Base-by-base conservation (phyloP, 345 rosid species). In the Aurinia saxatilis region DNA sequence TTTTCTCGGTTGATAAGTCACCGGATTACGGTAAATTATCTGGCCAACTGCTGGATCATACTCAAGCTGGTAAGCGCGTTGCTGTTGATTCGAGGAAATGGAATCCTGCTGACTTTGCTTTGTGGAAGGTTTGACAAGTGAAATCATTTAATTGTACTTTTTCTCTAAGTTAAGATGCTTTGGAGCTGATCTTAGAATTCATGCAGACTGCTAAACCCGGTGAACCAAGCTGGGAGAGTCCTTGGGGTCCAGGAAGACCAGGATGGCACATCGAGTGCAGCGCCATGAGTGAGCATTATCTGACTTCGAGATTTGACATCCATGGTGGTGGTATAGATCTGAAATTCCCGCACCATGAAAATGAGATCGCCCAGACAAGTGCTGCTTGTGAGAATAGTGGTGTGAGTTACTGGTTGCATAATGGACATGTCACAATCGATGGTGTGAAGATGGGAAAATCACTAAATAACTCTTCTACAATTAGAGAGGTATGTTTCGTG, bases 201-300 rank as follows among this genome's bases (percentile, higher is more conserved):
- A 35, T 79, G 78, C 82, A 93, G 97, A 85, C 96, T 19, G 95
- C 90, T 23, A 93, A 90, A 76, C 90, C 88, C 13, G 95, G 74
- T 47, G 99, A 93, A 67, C 90, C 88, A 52, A 76, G 82, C 29
- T 93, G 96, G 99, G 88, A 82, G 38, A 93, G 96, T 63, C 83
- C 88, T 0, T 90, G 99, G 99, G 97, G 95, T 69, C 83, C 23
- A 46, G 97, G 99, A 57, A 82, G 99, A 69, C 97, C 96, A 6
- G 99, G 97, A 35, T 90, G 99, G 97, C 97, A 93, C 66, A 93
- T 93, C 17, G 99, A 93, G 74, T 91, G 98, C 85, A 88, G 98
- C 73, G 96, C 98, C n/a, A 88, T 85, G 98, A 91, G 91, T 82
- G 88, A 80, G 23, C 81, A 73, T 57, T 84, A 82, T 75, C 79